Evolutionary conservation across 2,329 filamentous ascomycete genomes (phyloP), one percentile per base, ranked within the genome.

Genomic region (Cercospora brassicicola): DNA sequence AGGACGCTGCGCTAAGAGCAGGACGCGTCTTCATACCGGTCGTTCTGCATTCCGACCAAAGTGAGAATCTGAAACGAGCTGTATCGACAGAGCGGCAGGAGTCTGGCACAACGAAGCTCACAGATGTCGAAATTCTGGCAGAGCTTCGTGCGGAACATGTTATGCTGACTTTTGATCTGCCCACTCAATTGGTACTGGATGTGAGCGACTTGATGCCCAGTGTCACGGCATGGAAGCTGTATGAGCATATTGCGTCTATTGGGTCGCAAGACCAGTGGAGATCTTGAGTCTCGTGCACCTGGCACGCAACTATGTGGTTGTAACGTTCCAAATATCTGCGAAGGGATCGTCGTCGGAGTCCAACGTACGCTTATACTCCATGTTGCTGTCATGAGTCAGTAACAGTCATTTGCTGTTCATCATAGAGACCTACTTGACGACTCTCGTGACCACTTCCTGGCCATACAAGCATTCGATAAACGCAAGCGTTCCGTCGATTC

Each of bases 41-140:
- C 15, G 30, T 64, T 15, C 53, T 64, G 18, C 20, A 23, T 15
- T 64, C 53, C 33, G 51, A 45, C 18, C 30, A 45, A 9, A 18
- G 4, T 6, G 48, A 59, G 8, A 64, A 64, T 30, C 56, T 64
- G 53, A 28, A 26, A 9, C 31, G 62, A 30, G 51, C 28, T 31
- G 33, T 33, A 20, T 56, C 45, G 11, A 39, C 13, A 11, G 30
- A 64, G 51, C 45, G 62, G n/a, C 26, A 30, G 18, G 33, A 20
- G 8, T 64, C 62, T 31, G 62, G 62, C 11, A 64, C 51, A n/a
- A 59, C 62, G 48, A 64, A 64, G 26, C 51, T 64, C 18, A 64
- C 62, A 10, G 51, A 59, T 30, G 15, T 42, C 18, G 33, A 8
- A 31, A 36, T 20, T 6, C 15, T 64, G 20, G 23, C 20, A 20